Conservation (phyloP, 805 yeast species). For the Candida peoriensis region DNA sequence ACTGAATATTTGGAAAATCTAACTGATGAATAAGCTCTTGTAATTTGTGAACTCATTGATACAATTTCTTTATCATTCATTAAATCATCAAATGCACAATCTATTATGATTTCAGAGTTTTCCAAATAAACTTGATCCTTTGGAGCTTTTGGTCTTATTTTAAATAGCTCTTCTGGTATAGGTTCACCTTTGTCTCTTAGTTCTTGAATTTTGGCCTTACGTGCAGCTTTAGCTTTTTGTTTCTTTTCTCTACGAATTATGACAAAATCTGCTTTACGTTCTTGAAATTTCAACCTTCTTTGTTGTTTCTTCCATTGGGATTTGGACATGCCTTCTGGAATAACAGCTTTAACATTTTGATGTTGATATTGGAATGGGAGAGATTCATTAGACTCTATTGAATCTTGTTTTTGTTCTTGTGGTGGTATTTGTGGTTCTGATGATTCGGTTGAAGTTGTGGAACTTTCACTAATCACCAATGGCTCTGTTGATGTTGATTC, state of each 20-base stretch:
- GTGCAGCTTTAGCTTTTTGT: slow-evolving; percentile 36
- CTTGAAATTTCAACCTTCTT: slow-evolving; percentile 55
- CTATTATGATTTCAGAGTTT: slow-evolving; percentile 61
- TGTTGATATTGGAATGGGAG: slow-evolving; percentile 2
- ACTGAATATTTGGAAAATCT: slow-evolving; percentile 55
- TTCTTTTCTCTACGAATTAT: slow-evolving; percentile 51
- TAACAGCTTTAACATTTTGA: slow-evolving; percentile 19
- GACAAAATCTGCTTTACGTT: slow-evolving; percentile 55
- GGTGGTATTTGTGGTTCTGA: neutral
- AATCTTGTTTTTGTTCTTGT: neutral
- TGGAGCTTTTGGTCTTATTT: slow-evolving; percentile 30
- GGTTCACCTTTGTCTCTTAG: slow-evolving; percentile 34
- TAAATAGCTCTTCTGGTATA: slow-evolving; percentile 33
- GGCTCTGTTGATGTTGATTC: neutral
- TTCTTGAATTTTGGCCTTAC: slow-evolving; percentile 33
- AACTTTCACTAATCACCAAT: too few relatives aligned
- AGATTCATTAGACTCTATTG: neutral
- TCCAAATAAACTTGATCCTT: slow-evolving; percentile 44
- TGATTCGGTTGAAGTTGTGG: slow-evolving; percentile 1
- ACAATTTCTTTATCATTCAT: slow-evolving; percentile 72
- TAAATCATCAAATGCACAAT: slow-evolving; percentile 85
- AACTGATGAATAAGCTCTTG: slow-evolving; percentile 77
- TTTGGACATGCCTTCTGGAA: slow-evolving; percentile 87
- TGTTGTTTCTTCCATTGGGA: slow-evolving; percentile 76
- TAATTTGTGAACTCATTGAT: slow-evolving; percentile 74